These are phyloP conservation scores for Vitis hybrid DNA, from an alignment of 177 flowering plant genomes.

Conservation along the genomic window DNA sequence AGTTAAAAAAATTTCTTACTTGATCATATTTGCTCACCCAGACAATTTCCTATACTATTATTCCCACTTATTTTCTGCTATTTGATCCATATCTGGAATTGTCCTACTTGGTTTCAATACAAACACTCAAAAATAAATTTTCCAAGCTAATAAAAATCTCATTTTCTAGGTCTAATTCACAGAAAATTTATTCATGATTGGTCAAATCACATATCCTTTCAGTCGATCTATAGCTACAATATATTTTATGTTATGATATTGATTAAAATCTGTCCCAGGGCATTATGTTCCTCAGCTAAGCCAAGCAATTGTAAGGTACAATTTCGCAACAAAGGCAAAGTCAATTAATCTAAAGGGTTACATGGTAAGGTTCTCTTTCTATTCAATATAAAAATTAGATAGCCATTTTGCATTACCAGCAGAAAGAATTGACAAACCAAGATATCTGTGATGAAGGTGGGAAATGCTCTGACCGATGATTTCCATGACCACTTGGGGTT, in stretches of 20 bases:
- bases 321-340: constrained; percentile 27
- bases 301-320: constrained; percentile 70
- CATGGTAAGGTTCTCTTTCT: constrained; percentile 51
- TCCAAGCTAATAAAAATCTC: too few species aligned
- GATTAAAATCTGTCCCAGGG: constrained; percentile 39
- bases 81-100: too few species aligned
- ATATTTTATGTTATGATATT: neutral
- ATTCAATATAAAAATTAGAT: neutral
- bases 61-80: too few species aligned
- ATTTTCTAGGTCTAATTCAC: too few species aligned
- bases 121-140: too few species aligned
- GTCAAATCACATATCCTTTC: too few species aligned
- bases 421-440: neutral
- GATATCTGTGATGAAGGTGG: constrained; percentile 64
- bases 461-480: constrained; percentile 90
- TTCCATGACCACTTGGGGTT: constrained; percentile 77
- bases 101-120: too few species aligned
- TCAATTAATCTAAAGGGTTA: constrained; percentile 86
- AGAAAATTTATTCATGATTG: too few species aligned
- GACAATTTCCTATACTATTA: too few species aligned
- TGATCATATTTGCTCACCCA: too few species aligned
- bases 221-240: neutral
- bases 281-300: constrained; percentile 98
- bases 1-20: too few species aligned
- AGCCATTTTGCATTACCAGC: too few species aligned